These are phyloP conservation scores for Helicocarpus griseus DNA, from an alignment of 2,329 filamentous ascomycete species.

Conservation along the genomic window DNA sequence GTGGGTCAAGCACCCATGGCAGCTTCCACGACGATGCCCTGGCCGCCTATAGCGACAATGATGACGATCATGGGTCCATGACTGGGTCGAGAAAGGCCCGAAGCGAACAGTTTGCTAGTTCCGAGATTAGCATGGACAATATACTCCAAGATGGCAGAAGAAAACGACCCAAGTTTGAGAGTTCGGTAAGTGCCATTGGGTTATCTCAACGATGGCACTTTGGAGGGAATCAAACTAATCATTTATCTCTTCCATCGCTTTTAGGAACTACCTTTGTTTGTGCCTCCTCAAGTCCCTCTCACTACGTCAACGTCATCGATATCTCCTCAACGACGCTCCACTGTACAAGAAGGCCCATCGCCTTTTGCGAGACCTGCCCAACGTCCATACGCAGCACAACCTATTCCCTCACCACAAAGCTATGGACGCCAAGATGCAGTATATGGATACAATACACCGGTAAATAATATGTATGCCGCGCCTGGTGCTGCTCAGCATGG, in stretches of 20 bases:
- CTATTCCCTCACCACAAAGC: constrained; percentile 75
- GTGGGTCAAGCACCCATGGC: constrained; percentile 50
- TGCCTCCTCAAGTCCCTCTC: constrained; percentile 85
- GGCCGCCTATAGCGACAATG: constrained; percentile 78
- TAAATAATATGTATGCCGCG: constrained; percentile 48
- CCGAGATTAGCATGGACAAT: constrained; percentile 95
- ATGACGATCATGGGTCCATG: constrained; percentile 66
- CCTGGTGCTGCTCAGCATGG: constrained; percentile 46
- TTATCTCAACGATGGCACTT: background rate
- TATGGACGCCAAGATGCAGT: constrained; percentile 47
- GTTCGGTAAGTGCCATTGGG: constrained; percentile 63
- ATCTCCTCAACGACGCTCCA: constrained; percentile 78
- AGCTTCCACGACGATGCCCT: constrained; percentile 58
- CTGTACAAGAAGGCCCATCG: constrained; percentile 58
- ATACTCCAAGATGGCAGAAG: constrained; percentile 94
- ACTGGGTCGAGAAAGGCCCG: constrained; percentile 63
- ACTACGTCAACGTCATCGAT: constrained; percentile 96
- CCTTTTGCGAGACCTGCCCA: constrained; percentile 68
- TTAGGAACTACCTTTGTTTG: constrained; percentile 91
- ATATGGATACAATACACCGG: constrained; percentile 25
- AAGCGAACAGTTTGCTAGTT: constrained; percentile 78
- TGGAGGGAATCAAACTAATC: background rate
- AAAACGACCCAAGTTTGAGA: constrained; percentile 90
- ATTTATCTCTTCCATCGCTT: constrained; percentile 13
- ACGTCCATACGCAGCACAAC: constrained; percentile 68